Base-by-base conservation (phyloP, 1,284 basidiomycete genomes). In the Agaricales sp. region DNA sequence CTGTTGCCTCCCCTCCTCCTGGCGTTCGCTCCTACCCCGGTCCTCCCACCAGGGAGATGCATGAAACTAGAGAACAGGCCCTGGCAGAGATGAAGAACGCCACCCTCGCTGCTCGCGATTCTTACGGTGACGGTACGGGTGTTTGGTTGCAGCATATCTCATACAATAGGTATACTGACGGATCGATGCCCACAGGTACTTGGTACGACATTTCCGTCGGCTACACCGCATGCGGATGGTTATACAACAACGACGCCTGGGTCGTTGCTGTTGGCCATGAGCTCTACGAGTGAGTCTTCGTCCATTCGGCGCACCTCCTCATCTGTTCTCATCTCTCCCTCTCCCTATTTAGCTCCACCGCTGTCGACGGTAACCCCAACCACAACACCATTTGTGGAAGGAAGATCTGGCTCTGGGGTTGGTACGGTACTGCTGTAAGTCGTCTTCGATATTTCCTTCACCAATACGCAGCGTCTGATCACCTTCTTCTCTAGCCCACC, bases 391-490 rank as follows among this genome's bases (percentile, higher is more conserved):
- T 41, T 18, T 41, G 39, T 20, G 39, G 39, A 41, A 41, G 39
- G 16, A 41, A 41, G 39, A 41, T 41, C 39, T 41, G 39, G 39
- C 39, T 41, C 39, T 41, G 39, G 39, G 39, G 39, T 6, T 41
- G 39, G 39, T 41, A 41, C 39, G 39, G 39, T 20, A 41, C 39
- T 18, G 6, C 39, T 41, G 39, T 41, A 18, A n/a, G 39, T 18
- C 19, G n/a, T n/a, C 39, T 41, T 16, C 39, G 26, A 30, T 6
- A 30, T 41, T 20, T 18, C 16, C 8, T 11, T 41, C 39, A 41
- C 18, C 6, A 16, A 16, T 8, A 41, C 6, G 16, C 6, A 30
- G 14, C 6, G 6, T 6, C 26, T 30, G 39, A n/a, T 41, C n/a
- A 18, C 39, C 19, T 41, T 20, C 6, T 41, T 41, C 39, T 41